Evolutionary conservation across 129 eudicot genomes (phyloP), one percentile per base, ranked within the genome.

Genomic region (Ambrosia artemisiifolia): DNA sequence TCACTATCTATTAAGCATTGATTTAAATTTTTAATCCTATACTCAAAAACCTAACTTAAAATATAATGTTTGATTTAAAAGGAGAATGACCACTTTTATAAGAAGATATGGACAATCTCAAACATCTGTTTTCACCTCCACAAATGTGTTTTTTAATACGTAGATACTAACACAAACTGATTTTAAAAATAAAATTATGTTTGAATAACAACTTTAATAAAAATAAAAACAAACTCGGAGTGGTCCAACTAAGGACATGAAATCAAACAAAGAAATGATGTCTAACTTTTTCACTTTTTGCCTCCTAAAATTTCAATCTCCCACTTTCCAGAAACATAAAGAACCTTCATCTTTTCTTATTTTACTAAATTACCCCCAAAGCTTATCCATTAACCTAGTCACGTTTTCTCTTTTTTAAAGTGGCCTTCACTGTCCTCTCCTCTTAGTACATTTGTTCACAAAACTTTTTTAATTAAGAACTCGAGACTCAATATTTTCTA

Each of bases 381-480:
- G 68, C 80, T 76, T 76, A 76, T 76, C 80, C 80, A 44, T 50
- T 67, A 67, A 65, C 71, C 80, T 18, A 54, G 57, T 75, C 79
- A 66, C 28, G 59, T 43, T 18, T 55, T 46, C 24, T 66, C 60
- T 7, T 63, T 73, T 63, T 73, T 36, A 49, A 47, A 63, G 70
- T 62, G 78, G 48, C n/a, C 44, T 36, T 68, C 73, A 68, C 62
- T 24, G 28, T 24, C 28, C 32, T 53, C 19, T 2, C 18, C 2
- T 11, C 16, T 18, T 20, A 7, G 5, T 48, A 24, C 6, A 24
- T 48, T 7, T 7, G 9, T 67, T 17, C 13, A 5, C 4, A 30
- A 28, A 28, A 13, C 32, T 53, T 53, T 53, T 9, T n/a, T n/a
- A n/a, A n/a, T n/a, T n/a, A n/a, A n/a, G n/a, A n/a, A n/a, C n/a